Evolutionary conservation across 192 early-diverging fungal species (phyloP).

Genomic region (Linderina pennispora): DNA sequence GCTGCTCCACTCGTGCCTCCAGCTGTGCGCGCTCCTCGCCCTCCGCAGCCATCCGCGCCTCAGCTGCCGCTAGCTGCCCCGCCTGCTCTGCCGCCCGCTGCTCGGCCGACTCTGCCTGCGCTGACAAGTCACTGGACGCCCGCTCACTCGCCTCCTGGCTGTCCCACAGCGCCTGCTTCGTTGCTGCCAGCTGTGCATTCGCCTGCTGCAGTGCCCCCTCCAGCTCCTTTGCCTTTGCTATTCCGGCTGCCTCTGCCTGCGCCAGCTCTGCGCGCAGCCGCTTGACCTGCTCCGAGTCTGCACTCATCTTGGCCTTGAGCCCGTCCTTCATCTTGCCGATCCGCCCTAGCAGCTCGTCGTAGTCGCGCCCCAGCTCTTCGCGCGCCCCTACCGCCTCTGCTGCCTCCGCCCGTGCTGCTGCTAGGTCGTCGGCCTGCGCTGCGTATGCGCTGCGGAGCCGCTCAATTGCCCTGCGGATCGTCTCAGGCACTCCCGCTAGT

Average conservation of each 20-base stretch:
- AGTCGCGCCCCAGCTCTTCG: slow-evolving; percentile 45
- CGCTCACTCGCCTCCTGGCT: slow-evolving; percentile 31
- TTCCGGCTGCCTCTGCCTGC: no score
- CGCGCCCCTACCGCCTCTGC: slow-evolving; percentile 9
- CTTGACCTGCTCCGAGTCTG: slow-evolving; percentile 60
- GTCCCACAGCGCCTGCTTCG: slow-evolving; percentile 29
- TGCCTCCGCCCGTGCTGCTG: no score
- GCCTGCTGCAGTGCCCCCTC: slow-evolving; percentile 2
- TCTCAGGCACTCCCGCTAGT: no score
- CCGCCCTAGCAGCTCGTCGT: slow-evolving; percentile 67
- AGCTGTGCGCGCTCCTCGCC: slow-evolving; percentile 20
- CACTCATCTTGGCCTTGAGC: slow-evolving; percentile 74
- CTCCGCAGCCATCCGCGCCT: slow-evolving; percentile 22
- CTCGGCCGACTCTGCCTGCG: slow-evolving; percentile 3
- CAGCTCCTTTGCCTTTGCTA: no score
- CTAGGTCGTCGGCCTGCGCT: no score
- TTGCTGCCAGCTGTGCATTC: slow-evolving; percentile 22
- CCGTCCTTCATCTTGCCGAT: slow-evolving; percentile 76
- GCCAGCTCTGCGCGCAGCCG: slow-evolving; percentile 22
- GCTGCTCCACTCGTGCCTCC: slow-evolving; percentile 39
- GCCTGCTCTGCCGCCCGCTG: no score
- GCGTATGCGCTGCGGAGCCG: no score
- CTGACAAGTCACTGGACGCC: slow-evolving; percentile 17
- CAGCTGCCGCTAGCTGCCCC: slow-evolving; percentile 15
- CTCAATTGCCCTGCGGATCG: no score